Base-by-base conservation (phyloP, 768 basidiomycete genomes). In the Xerocomus brunneocitrinus region DNA sequence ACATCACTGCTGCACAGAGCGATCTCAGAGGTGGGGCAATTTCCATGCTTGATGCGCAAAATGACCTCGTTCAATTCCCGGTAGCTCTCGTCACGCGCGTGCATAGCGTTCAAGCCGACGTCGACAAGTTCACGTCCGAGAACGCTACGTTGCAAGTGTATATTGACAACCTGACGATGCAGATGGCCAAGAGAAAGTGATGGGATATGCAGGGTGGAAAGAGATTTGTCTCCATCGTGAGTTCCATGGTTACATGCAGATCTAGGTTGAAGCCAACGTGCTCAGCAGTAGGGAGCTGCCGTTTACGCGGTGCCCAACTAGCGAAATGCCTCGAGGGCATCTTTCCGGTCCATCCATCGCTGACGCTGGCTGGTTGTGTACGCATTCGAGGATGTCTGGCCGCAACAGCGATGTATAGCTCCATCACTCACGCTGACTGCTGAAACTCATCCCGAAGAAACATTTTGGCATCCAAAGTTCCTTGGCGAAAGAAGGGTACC, bases 141-240 rank as follows among this genome's bases (percentile, higher is more conserved):
- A 93, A 93, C 58, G 83, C 84, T 52, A 91, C 85, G 6, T 72
- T 93, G 50, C 90, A 93, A 64, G 87, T 85, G 83, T 93, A 93
- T 64, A 91, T 91, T 63, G 89, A 93, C 65, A 93, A 93, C 61
- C 66, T 93, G 61, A 92, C 91, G 0, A 77, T 89, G 62, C 91
- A 93, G 68, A 89, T 91, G 83, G 86, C 89, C 30, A 89, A 84
- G 65, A 76, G 88, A 56, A 80, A 86, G 67, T 88, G 69, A 79
- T n/a, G 16, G 16, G n/a, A 31, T 16, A 12, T 19, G 36, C n/a
- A 19, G 38, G 19, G 2, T 27, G 31, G 30, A 45, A 6, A 22
- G 9, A 6, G 24, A 19, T 34, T 8, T n/a, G n/a, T 41, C 19
- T 14, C n/a, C 22, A 19, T 46, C 13, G 55, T 36, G 44, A 46